Base-by-base conservation (phyloP, 495 filamentous ascomycete genomes). In the Aspergillus wentii region DNA sequence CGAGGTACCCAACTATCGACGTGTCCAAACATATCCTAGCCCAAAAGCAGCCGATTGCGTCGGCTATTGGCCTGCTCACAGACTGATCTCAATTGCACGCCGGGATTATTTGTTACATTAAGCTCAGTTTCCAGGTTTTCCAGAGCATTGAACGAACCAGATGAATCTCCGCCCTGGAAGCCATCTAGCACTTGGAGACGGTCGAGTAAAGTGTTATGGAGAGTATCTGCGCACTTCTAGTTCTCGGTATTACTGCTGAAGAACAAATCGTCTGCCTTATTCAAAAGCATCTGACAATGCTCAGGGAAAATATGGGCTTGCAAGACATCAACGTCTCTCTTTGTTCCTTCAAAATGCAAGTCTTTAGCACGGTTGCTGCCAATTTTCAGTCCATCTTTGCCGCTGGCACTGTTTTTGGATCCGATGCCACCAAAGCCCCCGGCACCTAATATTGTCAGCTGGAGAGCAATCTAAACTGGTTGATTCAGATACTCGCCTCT, bases 1-100 rank as follows among this genome's bases (percentile, higher is more conserved):
- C 32, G 32, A 1, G 32, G 32, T 13, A 35, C 32, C 32, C 32
- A 35, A 19, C n/a, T 17, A n/a, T 17, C 32, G 2, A 20, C 20
- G 32, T 35, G 32, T 3, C 32, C 32, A 20, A 35, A 35, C 32
- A 35, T 35, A 20, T 35, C 32, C 17, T 35, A 17, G n/a, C 32
- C 32, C 17, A 35, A 17, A 4, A 35, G 20, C 20, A 35, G 7
- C 9, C 32, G 17, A 35, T 35, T 35, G 13, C 17, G 20, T 11
- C 32, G 32, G 20, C 32, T 35, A 11, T 20, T 35, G 8, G 14
- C 32, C 32, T 35, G 16, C 2, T 17, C 17, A 35, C 17, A 20
- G 17, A 35, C 20, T 8, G 32, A 35, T 17, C 17, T 17, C 11
- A 35, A 17, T 20, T 35, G 32, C 17, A 17, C 3, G 32, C 11